Conservation (phyloP, 2,329 filamentous ascomycete genomes). For the Aspergillus japonicus region DNA sequence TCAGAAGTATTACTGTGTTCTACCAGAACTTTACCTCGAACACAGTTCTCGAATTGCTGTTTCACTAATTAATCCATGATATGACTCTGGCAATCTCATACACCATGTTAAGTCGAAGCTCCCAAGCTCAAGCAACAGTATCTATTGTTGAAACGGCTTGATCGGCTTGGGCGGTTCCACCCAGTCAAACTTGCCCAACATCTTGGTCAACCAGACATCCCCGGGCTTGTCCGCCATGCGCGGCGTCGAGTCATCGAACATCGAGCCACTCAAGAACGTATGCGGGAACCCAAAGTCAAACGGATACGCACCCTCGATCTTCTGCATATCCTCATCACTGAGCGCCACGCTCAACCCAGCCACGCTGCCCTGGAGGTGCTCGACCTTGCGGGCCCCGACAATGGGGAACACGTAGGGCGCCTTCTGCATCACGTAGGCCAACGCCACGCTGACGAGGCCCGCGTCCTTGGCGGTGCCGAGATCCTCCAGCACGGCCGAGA, state of each 20-base stretch:
- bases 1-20: too few relatives aligned
- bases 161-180: slow-evolving; percentile 2
- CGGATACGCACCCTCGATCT: slow-evolving; percentile 51
- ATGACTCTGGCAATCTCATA: too few relatives aligned
- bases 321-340: slow-evolving; percentile 52
- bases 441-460: slow-evolving; percentile 30
- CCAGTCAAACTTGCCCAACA: slow-evolving; percentile 8
- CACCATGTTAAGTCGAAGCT: too few relatives aligned
- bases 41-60: too few relatives aligned
- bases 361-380: slow-evolving; percentile 55
- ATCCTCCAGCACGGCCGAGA: slow-evolving; percentile 9
- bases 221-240: neutral
- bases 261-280: slow-evolving; percentile 11
- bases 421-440: slow-evolving; percentile 52
- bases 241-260: neutral
- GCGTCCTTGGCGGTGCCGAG: neutral
- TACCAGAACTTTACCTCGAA: too few relatives aligned
- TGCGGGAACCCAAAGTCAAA: slow-evolving; percentile 59
- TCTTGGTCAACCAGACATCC: slow-evolving; percentile 11
- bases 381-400: slow-evolving; percentile 50
- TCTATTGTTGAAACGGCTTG: neutral
- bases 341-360: slow-evolving; percentile 52
- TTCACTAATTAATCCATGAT: too few relatives aligned
- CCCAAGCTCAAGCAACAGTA: too few relatives aligned
- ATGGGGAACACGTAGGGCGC: slow-evolving; percentile 54